Base-by-base conservation (phyloP, 306 rosid species). In the Corylus americana region DNA sequence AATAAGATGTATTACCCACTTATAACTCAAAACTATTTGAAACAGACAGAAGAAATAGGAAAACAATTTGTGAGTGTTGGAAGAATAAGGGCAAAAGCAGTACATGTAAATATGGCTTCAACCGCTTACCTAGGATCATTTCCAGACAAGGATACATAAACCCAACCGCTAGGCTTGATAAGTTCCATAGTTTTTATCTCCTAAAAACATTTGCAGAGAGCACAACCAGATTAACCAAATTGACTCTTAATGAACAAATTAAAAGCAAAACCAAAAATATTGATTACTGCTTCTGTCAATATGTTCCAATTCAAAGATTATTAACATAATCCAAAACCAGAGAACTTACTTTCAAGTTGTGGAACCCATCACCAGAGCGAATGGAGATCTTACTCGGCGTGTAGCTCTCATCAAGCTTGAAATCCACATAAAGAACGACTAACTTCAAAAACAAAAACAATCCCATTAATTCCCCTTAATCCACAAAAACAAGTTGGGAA, bases 401-500 rank as follows among this genome's bases (percentile, higher is more conserved):
- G 72, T 95, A 95, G 89, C 98, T 95, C 82, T 95, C 98, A 11
- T 95, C 98, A 55, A 87, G 91, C 90, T 95, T 92, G 90, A 92
- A 91, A 88, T 95, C 96, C 82, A 92, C 91, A 81, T 92, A 95
- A 1, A 95, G 81, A 75, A 89, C 96, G 82, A 92, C 91, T 78
- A 92, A 85, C 97, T 94, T 48, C 66, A 75, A 87, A 59, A 17
- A 42, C 45, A 51, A 70, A 49, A 42, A 73, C 51, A 72, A 75
- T 55, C 53, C 68, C 51, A 29, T 53, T 11, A 71, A 48, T 73
- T 45, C 27, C 51, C 11, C 27, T 14, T 18, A 42, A 64, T 10
- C 67, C 58, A 27, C 55, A 39, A 8, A 54, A 16, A n/a, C 2
- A 62, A 71, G n/a, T 1, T n/a, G 42, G 3, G 20, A 57, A 37